Percentiles rank a stretch among this genome's conserved stretches.
These are phyloP conservation scores for Phoma sp. DNA, from an alignment of 2,329 filamentous ascomycete species.

Conservation along the genomic window DNA sequence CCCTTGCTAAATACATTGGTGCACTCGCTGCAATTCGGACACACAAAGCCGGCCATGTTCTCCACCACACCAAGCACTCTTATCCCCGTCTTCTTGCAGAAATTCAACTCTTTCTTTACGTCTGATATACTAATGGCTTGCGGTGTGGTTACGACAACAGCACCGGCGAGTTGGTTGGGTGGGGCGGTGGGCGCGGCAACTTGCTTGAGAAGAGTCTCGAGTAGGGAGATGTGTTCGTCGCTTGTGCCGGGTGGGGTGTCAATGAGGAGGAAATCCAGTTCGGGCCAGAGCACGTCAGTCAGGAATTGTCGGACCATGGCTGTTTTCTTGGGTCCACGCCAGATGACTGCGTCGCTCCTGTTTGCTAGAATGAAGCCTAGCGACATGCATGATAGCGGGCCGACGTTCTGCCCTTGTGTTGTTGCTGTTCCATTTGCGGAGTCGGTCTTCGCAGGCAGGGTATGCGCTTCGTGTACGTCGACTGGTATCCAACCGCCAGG, in stretches of 20 bases:
- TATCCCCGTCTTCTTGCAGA: constrained; percentile 84
- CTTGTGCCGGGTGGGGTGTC: constrained; percentile 96
- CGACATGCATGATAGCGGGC: constrained; percentile 83
- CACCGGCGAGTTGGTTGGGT: constrained; percentile 77
- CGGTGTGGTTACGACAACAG: constrained; percentile 94
- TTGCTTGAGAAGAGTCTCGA: constrained; percentile 73
- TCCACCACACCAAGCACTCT: constrained; percentile 87
- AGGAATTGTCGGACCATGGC: constrained; percentile 98
- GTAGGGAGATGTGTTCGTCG: constrained; percentile 95
- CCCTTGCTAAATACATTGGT: constrained; percentile 94
- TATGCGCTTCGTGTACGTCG: constrained; percentile 71
- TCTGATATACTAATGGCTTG: constrained; percentile 94
- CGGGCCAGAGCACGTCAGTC: constrained; percentile 85
- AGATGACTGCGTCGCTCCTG: constrained; percentile 91
- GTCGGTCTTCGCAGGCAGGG: constrained; percentile 20
- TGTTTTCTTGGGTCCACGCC: constrained; percentile 98
- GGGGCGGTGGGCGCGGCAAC: constrained; percentile 22
- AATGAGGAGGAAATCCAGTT: constrained; percentile 89
- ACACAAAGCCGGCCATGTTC: constrained; percentile 96
- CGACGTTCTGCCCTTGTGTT: constrained; percentile 52
- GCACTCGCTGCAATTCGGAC: constrained; percentile 77
- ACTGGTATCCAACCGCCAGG: constrained; percentile 94
- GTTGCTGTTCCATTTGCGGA: constrained; percentile 14
- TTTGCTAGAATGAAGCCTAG: constrained; percentile 86
- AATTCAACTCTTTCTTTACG: constrained; percentile 93